Conservation (phyloP, 129 eudicot species). For the carrot (Daucus carota) region DNA sequence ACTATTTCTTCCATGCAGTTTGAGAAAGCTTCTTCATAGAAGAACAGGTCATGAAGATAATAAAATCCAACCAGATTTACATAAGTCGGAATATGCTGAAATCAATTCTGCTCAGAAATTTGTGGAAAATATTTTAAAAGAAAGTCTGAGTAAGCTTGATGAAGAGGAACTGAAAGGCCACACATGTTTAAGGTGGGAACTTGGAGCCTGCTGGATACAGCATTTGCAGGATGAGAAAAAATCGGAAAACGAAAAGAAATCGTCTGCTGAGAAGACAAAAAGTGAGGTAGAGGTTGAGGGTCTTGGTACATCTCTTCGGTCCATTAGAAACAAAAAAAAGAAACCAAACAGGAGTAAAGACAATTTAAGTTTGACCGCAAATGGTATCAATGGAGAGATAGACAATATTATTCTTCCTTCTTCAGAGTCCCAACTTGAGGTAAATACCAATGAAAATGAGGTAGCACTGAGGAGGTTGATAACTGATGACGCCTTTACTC, state of each 20-base stretch:
- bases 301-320: constrained; percentile 84
- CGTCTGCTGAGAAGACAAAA: constrained; percentile 56
- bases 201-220: constrained; percentile 99
- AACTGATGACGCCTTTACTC: constrained; percentile 75
- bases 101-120: constrained; percentile 39
- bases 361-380: constrained; percentile 25
- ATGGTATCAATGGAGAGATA: constrained; percentile 35
- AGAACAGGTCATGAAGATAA: constrained; percentile 41
- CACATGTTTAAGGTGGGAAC: constrained; percentile 92
- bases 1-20: constrained; percentile 47
- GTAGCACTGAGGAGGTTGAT: constrained; percentile 47
- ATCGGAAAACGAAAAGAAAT: constrained; percentile 89
- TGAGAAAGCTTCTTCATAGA: constrained; percentile 79
- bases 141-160: constrained; percentile 65
- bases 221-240: constrained; percentile 97
- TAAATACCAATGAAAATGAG: constrained; percentile 43
- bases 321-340: constrained; percentile 65
- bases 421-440: constrained; percentile 39
- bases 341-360: constrained; percentile 34
- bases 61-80: constrained; percentile 25
- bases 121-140: constrained; percentile 58
- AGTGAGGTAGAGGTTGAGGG: constrained; percentile 96
- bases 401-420: constrained; percentile 35
- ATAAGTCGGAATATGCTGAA: constrained; percentile 40
- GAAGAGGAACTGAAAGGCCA: constrained; percentile 53